Conservation (phyloP, 306 rosid species). For the Dalbergia oliveri region DNA sequence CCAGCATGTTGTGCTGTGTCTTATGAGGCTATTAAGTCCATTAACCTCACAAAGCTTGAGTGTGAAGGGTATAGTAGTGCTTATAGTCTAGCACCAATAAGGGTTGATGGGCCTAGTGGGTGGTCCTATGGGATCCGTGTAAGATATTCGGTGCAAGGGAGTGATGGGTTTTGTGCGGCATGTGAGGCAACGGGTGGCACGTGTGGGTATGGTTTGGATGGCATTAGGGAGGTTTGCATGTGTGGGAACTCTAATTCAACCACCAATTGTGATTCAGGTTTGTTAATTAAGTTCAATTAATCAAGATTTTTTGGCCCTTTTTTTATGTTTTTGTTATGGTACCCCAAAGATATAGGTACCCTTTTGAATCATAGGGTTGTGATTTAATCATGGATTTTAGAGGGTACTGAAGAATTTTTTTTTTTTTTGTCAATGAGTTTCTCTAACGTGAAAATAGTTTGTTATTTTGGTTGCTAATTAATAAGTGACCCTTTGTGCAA, state of each 20-base stretch:
- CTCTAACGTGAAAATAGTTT: too few species aligned
- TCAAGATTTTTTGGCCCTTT: neutral
- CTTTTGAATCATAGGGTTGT: too few species aligned
- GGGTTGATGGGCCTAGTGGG: constrained; percentile 69
- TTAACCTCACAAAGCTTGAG: constrained; percentile 76
- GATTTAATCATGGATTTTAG: too few species aligned
- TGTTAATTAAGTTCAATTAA: neutral
- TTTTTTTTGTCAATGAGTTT: too few species aligned
- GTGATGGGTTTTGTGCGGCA: constrained; percentile 74
- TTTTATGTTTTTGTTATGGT: too few species aligned
- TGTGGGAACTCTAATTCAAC: constrained; percentile 83
- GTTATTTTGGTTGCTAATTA: too few species aligned
- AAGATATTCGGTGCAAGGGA: constrained; percentile 79
- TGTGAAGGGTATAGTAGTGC: constrained; percentile 97
- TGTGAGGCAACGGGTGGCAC: constrained; percentile 93
- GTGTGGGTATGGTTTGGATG: constrained; percentile 83
- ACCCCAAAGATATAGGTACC: too few species aligned
- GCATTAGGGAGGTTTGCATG: constrained; percentile 76
- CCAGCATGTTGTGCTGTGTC: constrained; percentile 85
- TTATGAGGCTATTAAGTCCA: constrained; percentile 72
- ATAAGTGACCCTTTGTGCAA: neutral
- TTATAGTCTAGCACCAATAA: constrained; percentile 81
- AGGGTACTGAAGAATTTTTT: too few species aligned
- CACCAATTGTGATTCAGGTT: constrained; percentile 88
- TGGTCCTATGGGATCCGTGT: constrained; percentile 96